These are phyloP conservation scores for Boletus calvinii DNA, from an alignment of 1,284 basidiomycete species.

Conservation along the genomic window DNA sequence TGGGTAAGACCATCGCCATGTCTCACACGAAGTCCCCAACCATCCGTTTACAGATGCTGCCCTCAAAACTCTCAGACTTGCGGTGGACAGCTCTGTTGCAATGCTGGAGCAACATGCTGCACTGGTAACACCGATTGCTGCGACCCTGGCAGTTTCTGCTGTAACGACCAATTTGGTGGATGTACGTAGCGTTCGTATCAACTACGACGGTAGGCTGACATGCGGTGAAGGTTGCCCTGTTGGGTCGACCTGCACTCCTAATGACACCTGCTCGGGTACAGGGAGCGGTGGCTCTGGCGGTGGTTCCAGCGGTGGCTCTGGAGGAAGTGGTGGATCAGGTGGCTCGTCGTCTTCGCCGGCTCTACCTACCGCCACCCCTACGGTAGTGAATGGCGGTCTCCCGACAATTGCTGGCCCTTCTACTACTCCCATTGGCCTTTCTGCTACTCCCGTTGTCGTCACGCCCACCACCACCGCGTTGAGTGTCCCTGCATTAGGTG, in stretches of 20 bases:
- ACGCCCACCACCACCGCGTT: neutral
- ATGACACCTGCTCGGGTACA: slow-evolving; percentile 3
- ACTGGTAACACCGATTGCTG: slow-evolving; percentile 11
- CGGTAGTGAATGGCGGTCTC: neutral
- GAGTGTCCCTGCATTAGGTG: slow-evolving; percentile 2
- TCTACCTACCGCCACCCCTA: neutral
- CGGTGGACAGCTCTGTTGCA: slow-evolving; percentile 7
- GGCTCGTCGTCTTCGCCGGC: neutral
- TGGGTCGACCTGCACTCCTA: slow-evolving; percentile 11
- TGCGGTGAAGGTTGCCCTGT: slow-evolving; percentile 17
- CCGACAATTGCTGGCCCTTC: no score
- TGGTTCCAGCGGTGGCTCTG: neutral
- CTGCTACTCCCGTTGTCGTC: no score
- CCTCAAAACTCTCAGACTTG: slow-evolving; percentile 12
- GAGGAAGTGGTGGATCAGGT: neutral
- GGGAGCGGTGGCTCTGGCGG: neutral
- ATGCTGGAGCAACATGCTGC: slow-evolving; percentile 13
- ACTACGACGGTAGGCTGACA: neutral
- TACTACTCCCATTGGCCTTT: no score
- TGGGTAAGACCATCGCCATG: slow-evolving; percentile 2
- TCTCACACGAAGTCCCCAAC: neutral
- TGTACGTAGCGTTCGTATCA: slow-evolving; percentile 17
- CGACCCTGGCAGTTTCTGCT: slow-evolving; percentile 13
- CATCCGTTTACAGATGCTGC: slow-evolving; percentile 13
- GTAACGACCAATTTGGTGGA: slow-evolving; percentile 19